Conservation (phyloP, 306 rosid species). For the Oemleria cerasiformis region DNA sequence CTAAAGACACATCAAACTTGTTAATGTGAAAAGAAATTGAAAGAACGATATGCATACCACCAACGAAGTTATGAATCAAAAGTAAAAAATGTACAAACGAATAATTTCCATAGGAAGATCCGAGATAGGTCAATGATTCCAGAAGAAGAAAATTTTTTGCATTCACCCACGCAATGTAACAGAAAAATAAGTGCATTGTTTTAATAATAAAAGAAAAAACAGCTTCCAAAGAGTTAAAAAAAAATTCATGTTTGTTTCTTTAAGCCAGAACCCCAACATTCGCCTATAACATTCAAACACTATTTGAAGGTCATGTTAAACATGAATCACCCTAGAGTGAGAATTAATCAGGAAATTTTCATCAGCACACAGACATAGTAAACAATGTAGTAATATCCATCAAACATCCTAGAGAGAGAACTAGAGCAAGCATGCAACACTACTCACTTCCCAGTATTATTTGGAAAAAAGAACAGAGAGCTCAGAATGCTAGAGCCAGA, state of each 20-base stretch:
- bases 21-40: constrained; percentile 11
- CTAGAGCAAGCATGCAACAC: too few species aligned
- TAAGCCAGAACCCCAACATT: not conserved
- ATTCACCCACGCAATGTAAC: not conserved
- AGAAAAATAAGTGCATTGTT: not conserved
- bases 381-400: too few species aligned
- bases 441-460: too few species aligned
- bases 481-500: too few species aligned
- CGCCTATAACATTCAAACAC: not conserved
- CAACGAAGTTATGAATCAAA: not conserved
- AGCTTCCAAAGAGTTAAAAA: not conserved
- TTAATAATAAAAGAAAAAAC: too few species aligned
- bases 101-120: not conserved
- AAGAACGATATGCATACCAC: not conserved
- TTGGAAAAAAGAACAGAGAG: too few species aligned
- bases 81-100: not conserved
- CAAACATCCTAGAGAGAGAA: too few species aligned
- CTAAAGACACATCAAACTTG: constrained; percentile 27
- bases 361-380: not conserved
- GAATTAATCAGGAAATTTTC: not conserved
- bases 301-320: not conserved
- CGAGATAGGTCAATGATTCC: too few species aligned
- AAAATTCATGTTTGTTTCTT: not conserved
- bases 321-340: not conserved
- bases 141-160: too few species aligned